Base-by-base conservation (phyloP, 352 stramenopile genomes). In the Phytophthora meadii region DNA sequence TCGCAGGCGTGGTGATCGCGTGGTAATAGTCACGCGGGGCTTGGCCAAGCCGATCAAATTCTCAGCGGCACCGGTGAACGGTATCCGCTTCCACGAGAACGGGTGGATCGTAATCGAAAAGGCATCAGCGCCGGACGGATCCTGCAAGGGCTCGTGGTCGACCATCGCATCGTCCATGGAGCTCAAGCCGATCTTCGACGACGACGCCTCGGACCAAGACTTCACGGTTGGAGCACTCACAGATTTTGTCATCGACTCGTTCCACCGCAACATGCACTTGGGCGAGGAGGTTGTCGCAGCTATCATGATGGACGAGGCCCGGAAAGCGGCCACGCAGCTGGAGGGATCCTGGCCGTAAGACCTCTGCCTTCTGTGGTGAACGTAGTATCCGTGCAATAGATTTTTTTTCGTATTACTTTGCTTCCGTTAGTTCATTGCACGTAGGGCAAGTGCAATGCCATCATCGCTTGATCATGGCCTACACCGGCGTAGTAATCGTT, bases 11-110 rank as follows among this genome's bases (percentile, higher is more conserved):
- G 48, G 45, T 5, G 65, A 84, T 0, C 77, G 78, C 22, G 61
- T 84, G n/a, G 55, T 89, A 25, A 71, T 89, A 40, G 17, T 86
- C 5, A 86, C 76, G 64, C 57, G 67, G 6, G 72, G 71, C 2
- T 24, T 77, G 9, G 56, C 83, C 25, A 79, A 84, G 25, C 76
- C 78, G 0, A 68, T 82, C 24, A 72, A 74, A 53, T 79, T 87
- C 52, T 76, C 62, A 1, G 76, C 72, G 11, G 66, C 59, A 14
- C 72, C 70, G 0, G 61, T 86, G 40, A 68, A 77, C 1, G 76
- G 74, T 40, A 67, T 84, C 34, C 54, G 70, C 15, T 81, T 89
- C 47, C 60, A 78, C 7, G 75, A 84, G 56, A 68, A 72, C 40
- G 76, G 74, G 5, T 89, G 74, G 68, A 36, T 79, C 15, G 53